A percentile compares a stretch with the other conserved stretches of the same genome.
Conservation (phyloP, 2,329 filamentous ascomycete species). For the Fusarium foetens region DNA sequence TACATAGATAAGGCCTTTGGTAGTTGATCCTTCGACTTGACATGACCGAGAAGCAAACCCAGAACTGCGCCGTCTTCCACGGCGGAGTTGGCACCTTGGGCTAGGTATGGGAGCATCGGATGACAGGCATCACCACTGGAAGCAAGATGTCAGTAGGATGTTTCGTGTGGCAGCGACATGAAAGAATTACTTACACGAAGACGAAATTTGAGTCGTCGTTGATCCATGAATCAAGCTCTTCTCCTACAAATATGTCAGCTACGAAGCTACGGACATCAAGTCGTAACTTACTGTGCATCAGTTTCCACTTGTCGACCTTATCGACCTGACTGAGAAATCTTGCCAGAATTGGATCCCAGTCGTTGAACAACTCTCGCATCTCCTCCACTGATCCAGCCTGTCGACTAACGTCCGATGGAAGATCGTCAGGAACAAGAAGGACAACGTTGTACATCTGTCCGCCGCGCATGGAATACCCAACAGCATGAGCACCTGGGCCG, state of each 20-base stretch:
- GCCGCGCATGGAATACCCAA: conserved; percentile 69
- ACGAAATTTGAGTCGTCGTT: conserved; percentile 62
- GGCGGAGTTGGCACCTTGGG: conserved; percentile 73
- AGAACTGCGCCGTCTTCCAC: conserved; percentile 76
- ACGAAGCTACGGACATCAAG: rapidly evolving
- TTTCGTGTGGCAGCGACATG: rapidly evolving
- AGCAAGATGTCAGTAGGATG: rapidly evolving
- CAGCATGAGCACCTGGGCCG: conserved; percentile 69
- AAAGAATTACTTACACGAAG: conserved; percentile 50
- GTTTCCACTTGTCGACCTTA: conserved; percentile 6
- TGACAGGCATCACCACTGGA: conserved; percentile 69
- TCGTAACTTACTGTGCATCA: conserved; percentile 8
- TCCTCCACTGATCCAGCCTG: conserved; percentile 13
- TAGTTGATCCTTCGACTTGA: conserved; percentile 58
- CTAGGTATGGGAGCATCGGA: conserved; percentile 71
- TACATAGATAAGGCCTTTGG: conserved; percentile 58
- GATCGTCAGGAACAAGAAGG: conserved; percentile 70
- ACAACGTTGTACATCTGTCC: conserved; percentile 74
- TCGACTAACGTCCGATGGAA: conserved; percentile 60
- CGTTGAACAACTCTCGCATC: conserved; percentile 4
- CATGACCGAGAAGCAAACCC: conserved; percentile 64
- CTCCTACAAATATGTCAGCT: not conserved
- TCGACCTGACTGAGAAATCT: conserved; percentile 10
- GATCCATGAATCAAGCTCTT: conserved; percentile 55
- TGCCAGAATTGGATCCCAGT: conserved; percentile 13